Evolutionary conservation across 768 basidiomycete species (phyloP), one percentile per base, ranked within the genome.

Genomic region (Collybia sp.): DNA sequence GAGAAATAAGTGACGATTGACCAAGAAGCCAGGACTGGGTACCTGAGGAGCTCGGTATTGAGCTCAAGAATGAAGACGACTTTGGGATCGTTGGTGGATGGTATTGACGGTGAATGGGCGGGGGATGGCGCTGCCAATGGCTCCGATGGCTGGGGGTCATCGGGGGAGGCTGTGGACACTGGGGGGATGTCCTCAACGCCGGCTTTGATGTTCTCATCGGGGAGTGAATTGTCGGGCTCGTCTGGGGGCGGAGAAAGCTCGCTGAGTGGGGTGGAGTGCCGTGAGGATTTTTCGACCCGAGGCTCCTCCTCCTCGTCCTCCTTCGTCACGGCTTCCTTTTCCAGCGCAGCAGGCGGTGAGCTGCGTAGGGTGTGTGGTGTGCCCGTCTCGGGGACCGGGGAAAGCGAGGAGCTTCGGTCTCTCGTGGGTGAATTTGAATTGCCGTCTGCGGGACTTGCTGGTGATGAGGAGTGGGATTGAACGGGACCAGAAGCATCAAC

Each of bases 1-100:
- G 42, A 47, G 44, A 33, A 35, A 53, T 33, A 35, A 45, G 13
- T 37, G 12, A 25, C 46, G 17, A 50, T 43, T 41, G 43, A 43
- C 12, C 16, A 34, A 36, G 9, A 33, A 18, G n/a, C 38, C 37
- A 25, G 50, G 13, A 20, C 12, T 30, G 61, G 75, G 32, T 45
- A 89, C 88, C 76, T 83, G 47, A 89, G 62, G 34, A 90, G 64
- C 50, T 88, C 85, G 0, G 72, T 63, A 51, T 89, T 89, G 30
- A 89, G 66, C 46, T 85, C 81, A 36, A 90, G 61, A 37, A 89
- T 72, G 9, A 75, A 64, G 32, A 71, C 66, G 32, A 82, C 82
- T 63, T 83, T 88, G 30, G 76, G 53, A 51, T 58, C 46, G 39
- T 46, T 53, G 1, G 19, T 54, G 3, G 45, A 30, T 11, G 56